phyloP scores from a whole-genome alignment of 2,329 filamentous ascomycete genomes.

The Aureobasidium sp. region DNA sequence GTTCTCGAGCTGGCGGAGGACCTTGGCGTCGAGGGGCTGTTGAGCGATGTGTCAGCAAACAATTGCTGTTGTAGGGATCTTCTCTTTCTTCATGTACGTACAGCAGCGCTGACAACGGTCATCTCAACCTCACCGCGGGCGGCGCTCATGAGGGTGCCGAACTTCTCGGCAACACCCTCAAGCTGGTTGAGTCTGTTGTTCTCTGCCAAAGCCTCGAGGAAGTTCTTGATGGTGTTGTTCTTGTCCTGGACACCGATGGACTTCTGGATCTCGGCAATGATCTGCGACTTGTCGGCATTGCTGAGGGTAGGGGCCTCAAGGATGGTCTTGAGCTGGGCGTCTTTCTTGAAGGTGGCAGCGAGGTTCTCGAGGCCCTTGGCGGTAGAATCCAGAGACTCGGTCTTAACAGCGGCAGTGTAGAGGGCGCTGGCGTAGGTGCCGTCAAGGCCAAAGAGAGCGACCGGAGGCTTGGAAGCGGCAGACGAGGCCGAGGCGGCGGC shows the following conservation, averaged over 20 bases:
- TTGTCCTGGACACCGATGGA: constrained; percentile 62
- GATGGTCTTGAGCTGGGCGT: constrained; percentile 71
- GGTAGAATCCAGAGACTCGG: constrained; percentile 74
- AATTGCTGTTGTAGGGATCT: neutral
- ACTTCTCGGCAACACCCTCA: constrained; percentile 79
- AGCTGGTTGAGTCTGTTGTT: constrained; percentile 91
- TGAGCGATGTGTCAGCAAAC: constrained; percentile 19
- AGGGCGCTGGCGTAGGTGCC: constrained; percentile 97
- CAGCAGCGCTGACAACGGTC: constrained; percentile 81
- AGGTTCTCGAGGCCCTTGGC: constrained; percentile 72
- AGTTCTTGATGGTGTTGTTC: constrained; percentile 83
- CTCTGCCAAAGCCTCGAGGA: constrained; percentile 81
- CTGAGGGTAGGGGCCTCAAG: constrained; percentile 74
- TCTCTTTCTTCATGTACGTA: constrained; percentile 41
- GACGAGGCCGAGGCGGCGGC: constrained; percentile 47
- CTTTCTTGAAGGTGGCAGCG: constrained; percentile 66
- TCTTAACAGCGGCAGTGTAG: constrained; percentile 94
- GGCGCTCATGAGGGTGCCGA: constrained; percentile 77
- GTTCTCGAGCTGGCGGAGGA: constrained; percentile 74
- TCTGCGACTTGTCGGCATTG: constrained; percentile 71
- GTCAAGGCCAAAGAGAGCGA: constrained; percentile 90
- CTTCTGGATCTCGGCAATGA: constrained; percentile 85
- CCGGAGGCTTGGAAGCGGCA: constrained; percentile 69
- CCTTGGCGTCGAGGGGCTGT: constrained; percentile 80
- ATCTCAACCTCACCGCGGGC: constrained; percentile 90